phyloP scores from a whole-genome alignment of 768 basidiomycete species.

The Solioccasus polychromus region DNA sequence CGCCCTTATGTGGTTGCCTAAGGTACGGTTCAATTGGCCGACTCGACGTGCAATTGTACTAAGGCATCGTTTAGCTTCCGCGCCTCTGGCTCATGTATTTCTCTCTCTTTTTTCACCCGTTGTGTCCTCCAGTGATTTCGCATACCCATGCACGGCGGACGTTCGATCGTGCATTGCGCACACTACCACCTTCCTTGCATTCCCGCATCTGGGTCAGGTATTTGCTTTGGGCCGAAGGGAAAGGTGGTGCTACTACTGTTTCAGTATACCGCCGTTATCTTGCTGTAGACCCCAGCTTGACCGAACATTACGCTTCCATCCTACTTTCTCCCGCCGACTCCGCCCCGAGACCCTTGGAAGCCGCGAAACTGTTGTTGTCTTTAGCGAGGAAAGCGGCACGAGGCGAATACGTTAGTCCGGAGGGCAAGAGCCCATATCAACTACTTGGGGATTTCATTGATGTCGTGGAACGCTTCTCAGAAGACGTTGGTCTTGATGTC shows the following conservation, averaged over 20 bases:
- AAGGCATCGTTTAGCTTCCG: conserved; percentile 60
- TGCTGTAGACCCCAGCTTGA: conserved; percentile 72
- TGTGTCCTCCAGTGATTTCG: conserved; percentile 79
- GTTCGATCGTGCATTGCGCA: conserved; percentile 91
- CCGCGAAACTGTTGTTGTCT: conserved; percentile 84
- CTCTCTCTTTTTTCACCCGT: conserved; percentile 84
- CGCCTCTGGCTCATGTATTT: conserved; percentile 93
- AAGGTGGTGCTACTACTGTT: conserved; percentile 76
- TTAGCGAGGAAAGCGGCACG: conserved; percentile 80
- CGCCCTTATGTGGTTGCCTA: conserved; percentile 91
- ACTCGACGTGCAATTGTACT: conserved; percentile 2
- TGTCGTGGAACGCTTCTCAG: conserved; percentile 84
- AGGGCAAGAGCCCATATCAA: conserved; percentile 95
- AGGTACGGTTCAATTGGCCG: conserved; percentile 45
- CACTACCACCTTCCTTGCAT: conserved; percentile 90
- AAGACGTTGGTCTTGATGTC: conserved; percentile 87
- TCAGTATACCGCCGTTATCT: conserved; percentile 89
- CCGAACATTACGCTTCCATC: conserved; percentile 72
- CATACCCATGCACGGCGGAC: conserved; percentile 91
- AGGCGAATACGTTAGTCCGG: conserved; percentile 82
- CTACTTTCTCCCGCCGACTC: conserved; percentile 61
- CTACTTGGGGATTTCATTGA: conserved; percentile 91
- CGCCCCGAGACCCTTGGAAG: conserved; percentile 79
- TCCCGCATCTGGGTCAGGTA: conserved; percentile 91
- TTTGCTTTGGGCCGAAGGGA: conserved; percentile 85